Base-by-base conservation (phyloP, 306 rosid species). In the Cicer bijugum region DNA sequence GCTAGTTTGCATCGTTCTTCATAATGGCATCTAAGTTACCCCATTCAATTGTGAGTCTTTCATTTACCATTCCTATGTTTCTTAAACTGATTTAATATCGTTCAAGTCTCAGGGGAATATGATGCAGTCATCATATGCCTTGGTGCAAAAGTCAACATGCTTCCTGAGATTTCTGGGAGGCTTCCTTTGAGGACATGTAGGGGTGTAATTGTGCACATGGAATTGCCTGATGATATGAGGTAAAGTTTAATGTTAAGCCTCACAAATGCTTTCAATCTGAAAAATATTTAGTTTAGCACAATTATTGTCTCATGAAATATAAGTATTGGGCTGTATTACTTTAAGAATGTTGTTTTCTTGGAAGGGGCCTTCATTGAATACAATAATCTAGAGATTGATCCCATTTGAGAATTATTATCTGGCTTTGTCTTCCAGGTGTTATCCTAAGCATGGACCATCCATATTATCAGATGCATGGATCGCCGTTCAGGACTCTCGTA, bases 181-280 rank as follows among this genome's bases (percentile, higher is more conserved):
- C 92, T 94, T 85, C 98, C 97, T 56, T 78, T 94, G 83, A 89
- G 97, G 81, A 88, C 92, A 9, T 89, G 98, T 67, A 85, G 98
- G 74, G 98, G 98, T 70, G 90, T 94, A 7, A 88, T 91, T 82
- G 90, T 89, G 12, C 89, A 94, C 52, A 75, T 94, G 67, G 85
- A 85, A 84, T 86, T 85, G 37, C 89, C 90, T 67, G 80, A 86
- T 59, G 75, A 84, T 78, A 79, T 35, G 38, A 69, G 89, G 98
- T 94, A 79, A 74, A 16, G 17, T 71, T 76, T 47, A 46, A 39
- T 47, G 15, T 42, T 68, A 40, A 46, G 33, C 63, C 56, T 57
- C 50, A 39, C 47, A 12, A 67, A 38, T 65, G 67, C 43, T 59
- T 9, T 76, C 69, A 50, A 57, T 63, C 51, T 28, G 37, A 38